Evolutionary conservation across 1,284 basidiomycete species (phyloP), one percentile per base, ranked within the genome.

Genomic region (Somion occarium): DNA sequence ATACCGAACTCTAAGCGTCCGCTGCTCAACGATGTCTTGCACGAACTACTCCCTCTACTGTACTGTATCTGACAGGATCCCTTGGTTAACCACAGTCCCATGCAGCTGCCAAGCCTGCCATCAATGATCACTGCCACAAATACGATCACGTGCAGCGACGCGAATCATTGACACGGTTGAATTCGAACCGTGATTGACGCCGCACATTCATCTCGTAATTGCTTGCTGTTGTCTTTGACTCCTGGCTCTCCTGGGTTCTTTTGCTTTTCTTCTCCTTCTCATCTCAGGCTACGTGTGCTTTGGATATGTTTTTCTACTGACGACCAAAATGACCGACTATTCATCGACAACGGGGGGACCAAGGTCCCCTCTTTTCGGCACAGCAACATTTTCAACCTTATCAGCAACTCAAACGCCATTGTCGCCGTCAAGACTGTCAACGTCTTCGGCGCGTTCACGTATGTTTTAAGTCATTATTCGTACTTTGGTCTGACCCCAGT

Each of bases 311-410:
- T 15, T 15, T 34, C 7, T 15, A 7, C 30, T 34, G 15, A 34
- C 30, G 30, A 34, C 49, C 39, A 27, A 50, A 39, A 61, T 61
- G 60, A 56, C 57, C 41, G 59, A 56, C 27, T 61, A 61, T 34
- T 59, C 52, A 58, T 63, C 63, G 44, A 68, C 70, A 18, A 70
- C 64, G 42, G 55, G 64, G 58, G 73, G 70, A 43, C 63, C 68
- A 20, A 65, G 73, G 59, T 78, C 75, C 30, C 75, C 76, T 15
- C 62, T 74, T 2, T 76, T 70, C 54, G 75, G 75, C 55, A 76
- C 76, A 23, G 74, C 76, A 25, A 79, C 76, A 1, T 79, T 74
- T 56, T 73, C 75, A 22, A 71, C 70, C 0, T 63, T 79, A 49
- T 71, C 73, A 24, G 65, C 66, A 27, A 68, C 76, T 1, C 71